A percentile compares a stretch with the other conserved stretches of the same genome.
These are phyloP conservation scores for Globisporangium splendens DNA, from an alignment of 352 stramenopile genomes.

Conservation along the genomic window DNA sequence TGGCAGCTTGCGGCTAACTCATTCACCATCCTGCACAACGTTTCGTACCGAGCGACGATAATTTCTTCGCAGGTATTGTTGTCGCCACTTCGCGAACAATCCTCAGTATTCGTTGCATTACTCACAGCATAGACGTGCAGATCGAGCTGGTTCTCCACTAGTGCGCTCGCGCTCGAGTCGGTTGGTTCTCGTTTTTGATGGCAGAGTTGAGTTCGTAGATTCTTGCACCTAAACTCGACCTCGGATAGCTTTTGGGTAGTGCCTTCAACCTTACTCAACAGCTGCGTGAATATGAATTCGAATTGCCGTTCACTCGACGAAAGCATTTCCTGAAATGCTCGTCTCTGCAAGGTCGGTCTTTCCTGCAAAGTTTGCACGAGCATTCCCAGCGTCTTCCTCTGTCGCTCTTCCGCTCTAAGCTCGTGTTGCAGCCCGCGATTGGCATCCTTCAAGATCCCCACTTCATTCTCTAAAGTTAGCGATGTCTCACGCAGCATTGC, in stretches of 20 bases:
- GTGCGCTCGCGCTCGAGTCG: too few relatives aligned
- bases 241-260: background rate
- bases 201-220: background rate
- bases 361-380: constrained; percentile 45
- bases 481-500: background rate
- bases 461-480: constrained; percentile 11
- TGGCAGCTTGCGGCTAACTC: too few relatives aligned
- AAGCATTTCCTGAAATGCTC: constrained; percentile 41
- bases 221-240: constrained; percentile 9
- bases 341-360: constrained; percentile 31
- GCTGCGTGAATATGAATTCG: constrained; percentile 21
- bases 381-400: constrained; percentile 17
- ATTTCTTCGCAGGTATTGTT: too few relatives aligned
- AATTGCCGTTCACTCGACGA: constrained; percentile 27
- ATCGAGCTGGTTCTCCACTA: too few relatives aligned
- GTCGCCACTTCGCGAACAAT: too few relatives aligned
- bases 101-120: too few relatives aligned
- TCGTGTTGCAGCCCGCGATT: constrained; percentile 12
- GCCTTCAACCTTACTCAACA: constrained; percentile 15
- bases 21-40: too few relatives aligned
- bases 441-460: constrained; percentile 11
- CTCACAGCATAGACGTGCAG: too few relatives aligned
- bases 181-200: background rate
- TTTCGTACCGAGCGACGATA: too few relatives aligned
- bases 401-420: constrained; percentile 12